A percentile compares a stretch with the other conserved stretches of the same genome.
phyloP scores from a whole-genome alignment of 2,329 filamentous ascomycete genomes.

The Cyphellophora attinorum region DNA sequence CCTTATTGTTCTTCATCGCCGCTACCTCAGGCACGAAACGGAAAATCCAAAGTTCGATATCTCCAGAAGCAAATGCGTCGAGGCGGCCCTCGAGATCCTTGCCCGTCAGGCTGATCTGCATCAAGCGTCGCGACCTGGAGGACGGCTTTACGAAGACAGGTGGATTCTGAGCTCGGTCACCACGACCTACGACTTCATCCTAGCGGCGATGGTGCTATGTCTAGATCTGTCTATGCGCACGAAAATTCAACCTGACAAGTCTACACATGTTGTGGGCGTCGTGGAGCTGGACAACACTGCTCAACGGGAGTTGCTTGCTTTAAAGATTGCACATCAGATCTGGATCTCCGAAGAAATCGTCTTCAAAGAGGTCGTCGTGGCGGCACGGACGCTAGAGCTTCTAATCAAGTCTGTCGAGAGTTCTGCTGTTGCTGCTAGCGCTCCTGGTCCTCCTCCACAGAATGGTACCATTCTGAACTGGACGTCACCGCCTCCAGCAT shows the following conservation, averaged over 20 bases:
- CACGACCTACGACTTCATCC: constrained; percentile 50
- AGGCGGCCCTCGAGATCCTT: constrained; percentile 38
- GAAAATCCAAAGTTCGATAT: constrained; percentile 28
- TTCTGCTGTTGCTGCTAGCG: too few species aligned
- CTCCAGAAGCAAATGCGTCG: constrained; percentile 36
- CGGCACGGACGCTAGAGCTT: neutral
- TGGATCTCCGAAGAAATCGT: constrained; percentile 1
- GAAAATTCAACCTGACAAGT: constrained; percentile 4
- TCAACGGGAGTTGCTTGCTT: constrained; percentile 2
- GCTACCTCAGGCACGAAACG: constrained; percentile 33
- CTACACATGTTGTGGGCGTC: neutral
- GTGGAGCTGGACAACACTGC: neutral
- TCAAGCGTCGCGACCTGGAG: constrained; percentile 42
- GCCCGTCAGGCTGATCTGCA: constrained; percentile 40
- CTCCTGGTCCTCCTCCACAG: too few species aligned
- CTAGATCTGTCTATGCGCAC: constrained; percentile 24
- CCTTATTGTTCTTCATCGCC: constrained; percentile 42
- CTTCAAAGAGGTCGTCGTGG: neutral
- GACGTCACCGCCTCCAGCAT: constrained; percentile 1
- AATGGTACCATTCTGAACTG: neutral
- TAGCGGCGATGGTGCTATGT: constrained; percentile 54
- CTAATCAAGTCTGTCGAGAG: neutral
- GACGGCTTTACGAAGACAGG: constrained; percentile 39
- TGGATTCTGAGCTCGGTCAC: constrained; percentile 48
- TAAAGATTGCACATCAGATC: constrained; percentile 4